Percentiles rank a stretch among this genome's conserved stretches.
Conservation (phyloP, 225 moss, liverwort and hornwort genomes). For the Physcomitrellopsis africana region DNA sequence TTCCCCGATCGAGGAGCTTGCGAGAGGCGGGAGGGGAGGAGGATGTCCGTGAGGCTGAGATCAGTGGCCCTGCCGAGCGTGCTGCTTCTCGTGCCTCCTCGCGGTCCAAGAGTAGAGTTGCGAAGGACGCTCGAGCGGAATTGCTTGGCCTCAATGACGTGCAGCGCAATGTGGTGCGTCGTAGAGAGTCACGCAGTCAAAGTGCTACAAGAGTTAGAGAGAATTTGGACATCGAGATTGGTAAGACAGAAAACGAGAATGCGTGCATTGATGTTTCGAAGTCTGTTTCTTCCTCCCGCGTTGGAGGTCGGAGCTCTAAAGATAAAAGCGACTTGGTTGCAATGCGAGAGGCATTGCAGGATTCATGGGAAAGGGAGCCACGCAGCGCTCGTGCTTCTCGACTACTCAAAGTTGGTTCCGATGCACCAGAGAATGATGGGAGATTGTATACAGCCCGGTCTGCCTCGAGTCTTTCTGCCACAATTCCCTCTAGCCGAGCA, state of each 20-base stretch:
- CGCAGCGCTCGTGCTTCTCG: constrained; percentile 36
- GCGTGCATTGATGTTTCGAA: constrained; percentile 31
- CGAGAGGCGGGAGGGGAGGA: constrained; percentile 48
- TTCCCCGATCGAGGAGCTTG: constrained; percentile 50
- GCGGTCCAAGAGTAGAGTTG: constrained; percentile 44
- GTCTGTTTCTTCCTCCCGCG: constrained; percentile 47
- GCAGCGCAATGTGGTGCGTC: constrained; percentile 36
- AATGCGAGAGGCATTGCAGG: constrained; percentile 36
- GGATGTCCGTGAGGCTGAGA: constrained; percentile 56
- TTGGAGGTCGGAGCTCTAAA: constrained; percentile 33
- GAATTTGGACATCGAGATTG: constrained; percentile 49
- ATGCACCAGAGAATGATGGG: constrained; percentile 43
- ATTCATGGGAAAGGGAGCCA: constrained; percentile 26
- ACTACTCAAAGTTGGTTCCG: constrained; percentile 17
- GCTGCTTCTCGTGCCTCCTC: constrained; percentile 47
- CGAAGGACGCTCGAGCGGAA: constrained; percentile 56
- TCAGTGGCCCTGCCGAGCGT: constrained; percentile 49
- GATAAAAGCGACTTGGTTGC: constrained; percentile 30
- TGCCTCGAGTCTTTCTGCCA: constrained; percentile 37
- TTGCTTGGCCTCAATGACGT: constrained; percentile 51
- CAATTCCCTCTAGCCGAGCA: constrained; percentile 28
- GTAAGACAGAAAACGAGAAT: constrained; percentile 28
- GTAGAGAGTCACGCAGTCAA: constrained; percentile 48
- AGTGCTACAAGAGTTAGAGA: constrained; percentile 49
- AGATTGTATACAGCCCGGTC: constrained; percentile 33